Evolutionary conservation across 2,329 filamentous ascomycete species (phyloP), one percentile per base, ranked within the genome.

Genomic region (Paecilomyces formosus): DNA sequence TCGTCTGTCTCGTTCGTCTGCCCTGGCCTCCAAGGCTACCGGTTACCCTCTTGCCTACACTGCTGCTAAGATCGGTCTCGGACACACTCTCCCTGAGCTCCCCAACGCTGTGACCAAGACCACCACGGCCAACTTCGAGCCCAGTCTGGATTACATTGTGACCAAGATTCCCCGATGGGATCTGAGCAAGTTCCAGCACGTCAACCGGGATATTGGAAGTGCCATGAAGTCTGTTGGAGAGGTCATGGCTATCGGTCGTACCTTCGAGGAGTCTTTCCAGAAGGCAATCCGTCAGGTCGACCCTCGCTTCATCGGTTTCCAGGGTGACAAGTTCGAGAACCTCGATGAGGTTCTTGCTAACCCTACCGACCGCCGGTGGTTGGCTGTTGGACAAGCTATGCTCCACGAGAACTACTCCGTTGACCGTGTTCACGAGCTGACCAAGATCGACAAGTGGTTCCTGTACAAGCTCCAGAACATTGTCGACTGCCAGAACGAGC

Each of bases 361-460:
- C 79, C 94, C 94, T 21, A 97, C 92, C 22, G 94, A 99, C 76
- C 90, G 94, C 68, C 87, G 94, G 75, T 97, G 94, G 94, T 84
- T 99, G 68, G 94, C 94, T 63, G 92, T 99, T 71, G 93, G 94
- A 53, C 92, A 97, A 78, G 94, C 94, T 64, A 95, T 99, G 91
- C 86, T 96, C 65, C 92, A 97, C 80, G 92, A 97, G 79, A 88
- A 89, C 76, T 99, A 99, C 81, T 86, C 90, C 1, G 92, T 97
- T 53, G 93, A 99, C 64, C 87, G 84, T 74, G 83, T 99, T 15
- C 92, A 97, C 72, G 91, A 97, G 6, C 81, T 99, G 66, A 96
- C 89, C 78, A 97, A 96, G 83, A 99, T 99, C 69, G 94, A 97
- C 81, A 96, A 96, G 79, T 97, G 94, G 94, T 99, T 99, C 83